Evolutionary conservation across 176 grass and related monocot species (phyloP).

Genomic region (Cocos nucifera): DNA sequence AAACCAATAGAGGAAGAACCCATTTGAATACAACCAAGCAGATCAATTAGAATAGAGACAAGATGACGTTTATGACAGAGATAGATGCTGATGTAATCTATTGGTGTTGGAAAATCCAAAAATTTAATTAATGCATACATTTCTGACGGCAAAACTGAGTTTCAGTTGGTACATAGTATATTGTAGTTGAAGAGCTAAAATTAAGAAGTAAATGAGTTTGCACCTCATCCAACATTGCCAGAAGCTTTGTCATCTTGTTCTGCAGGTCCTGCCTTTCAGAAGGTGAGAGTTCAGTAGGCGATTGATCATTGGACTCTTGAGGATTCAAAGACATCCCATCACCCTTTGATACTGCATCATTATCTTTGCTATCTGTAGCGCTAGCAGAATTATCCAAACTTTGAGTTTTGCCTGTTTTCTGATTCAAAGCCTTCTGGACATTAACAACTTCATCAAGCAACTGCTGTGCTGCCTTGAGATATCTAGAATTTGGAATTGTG

Average conservation of each 20-base stretch:
- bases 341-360: conserved; percentile 42
- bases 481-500: conserved; percentile 61
- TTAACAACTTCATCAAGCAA: conserved; percentile 87
- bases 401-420: conserved; percentile 49
- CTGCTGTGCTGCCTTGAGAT: conserved; percentile 84
- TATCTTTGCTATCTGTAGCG: conserved; percentile 40
- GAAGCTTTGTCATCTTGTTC: conserved; percentile 80
- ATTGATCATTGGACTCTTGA: conserved; percentile 45
- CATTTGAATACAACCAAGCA: too few species aligned
- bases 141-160: too few species aligned
- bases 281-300: conserved; percentile 43
- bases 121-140: too few species aligned
- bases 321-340: conserved; percentile 43
- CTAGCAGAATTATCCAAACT: conserved; percentile 21
- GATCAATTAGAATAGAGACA: too few species aligned
- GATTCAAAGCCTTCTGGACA: conserved; percentile 70
- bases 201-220: conserved; percentile 12
- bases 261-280: conserved; percentile 96
- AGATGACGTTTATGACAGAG: too few species aligned
- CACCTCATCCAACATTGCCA: conserved; percentile 94
- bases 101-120: too few species aligned
- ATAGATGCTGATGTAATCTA: too few species aligned
- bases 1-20: too few species aligned
- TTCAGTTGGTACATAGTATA: too few species aligned
- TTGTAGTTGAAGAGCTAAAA: neutral